Base-by-base conservation (phyloP, 2,329 filamentous ascomycete genomes). In the Zalaria sp. region DNA sequence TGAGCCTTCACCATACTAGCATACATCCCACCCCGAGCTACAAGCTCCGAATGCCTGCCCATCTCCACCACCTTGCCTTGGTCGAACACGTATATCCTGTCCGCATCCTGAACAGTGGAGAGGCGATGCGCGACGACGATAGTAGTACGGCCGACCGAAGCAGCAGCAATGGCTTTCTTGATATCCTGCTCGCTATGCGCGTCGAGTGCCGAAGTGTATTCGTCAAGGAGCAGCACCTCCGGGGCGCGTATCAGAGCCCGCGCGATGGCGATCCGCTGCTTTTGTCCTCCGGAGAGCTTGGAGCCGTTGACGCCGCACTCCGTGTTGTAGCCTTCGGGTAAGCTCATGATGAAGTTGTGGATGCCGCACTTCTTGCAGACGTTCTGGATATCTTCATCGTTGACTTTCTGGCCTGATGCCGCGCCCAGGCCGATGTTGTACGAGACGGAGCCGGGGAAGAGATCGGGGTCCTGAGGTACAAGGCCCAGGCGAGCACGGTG, bases 51-150 rank as follows among this genome's bases (percentile, higher is more conserved):
- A 53, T 82, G 77, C 18, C 69, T 69, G n/a, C 81, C 78, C 42
- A 65, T 60, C 53, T 82, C 77, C 1, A 75, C 62, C 32, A 82
- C 68, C 25, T 57, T 71, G 25, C 79, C 76, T 46, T 78, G 71
- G 7, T 81, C 81, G 38, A 91, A 74, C 0, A 89, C 82, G 51
- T 83, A 85, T 35, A 88, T 88, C n/a, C 79, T 65, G 56, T 89
- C 79, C 1, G 83, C 81, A 50, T 87, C 81, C 57, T 83, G 82
- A 18, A 88, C 77, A 8, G 81, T 89, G 0, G 79, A 79, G 38
- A 89, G 65, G 9, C 83, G 69, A 57, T 89, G 84, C 1, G 84
- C 84, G 7, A 91, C 82, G 3, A 82, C 81, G 3, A 91, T 67
- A 46, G 83, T 83, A 2, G 84, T 75, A 41, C 64, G 55, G 3